These are phyloP conservation scores for Calocybe cyanea DNA, from an alignment of 768 basidiomycete genomes.

Conservation along the genomic window DNA sequence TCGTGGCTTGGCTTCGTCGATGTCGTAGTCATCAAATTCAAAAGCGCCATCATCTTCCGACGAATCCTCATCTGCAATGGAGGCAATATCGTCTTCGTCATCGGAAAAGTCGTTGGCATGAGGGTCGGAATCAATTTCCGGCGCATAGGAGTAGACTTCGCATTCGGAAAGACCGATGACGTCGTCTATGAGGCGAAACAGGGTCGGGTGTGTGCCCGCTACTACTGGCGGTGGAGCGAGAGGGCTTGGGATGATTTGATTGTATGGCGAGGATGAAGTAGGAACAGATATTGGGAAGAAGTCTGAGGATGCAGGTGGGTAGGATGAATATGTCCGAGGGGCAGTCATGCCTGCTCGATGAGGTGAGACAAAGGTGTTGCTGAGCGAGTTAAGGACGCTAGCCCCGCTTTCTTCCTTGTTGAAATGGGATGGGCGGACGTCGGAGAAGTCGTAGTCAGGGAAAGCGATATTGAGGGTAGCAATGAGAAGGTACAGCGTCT, in stretches of 20 bases:
- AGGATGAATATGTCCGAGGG: conserved; percentile 82
- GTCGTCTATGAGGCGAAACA: conserved; percentile 86
- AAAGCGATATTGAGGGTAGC: conserved; percentile 96
- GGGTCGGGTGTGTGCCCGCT: conserved; percentile 81
- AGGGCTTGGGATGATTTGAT: conserved; percentile 57
- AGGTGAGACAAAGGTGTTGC: conserved; percentile 76
- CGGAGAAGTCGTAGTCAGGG: conserved; percentile 96
- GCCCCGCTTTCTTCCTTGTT: conserved; percentile 78
- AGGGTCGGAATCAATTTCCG: conserved; percentile 92
- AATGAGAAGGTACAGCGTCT: conserved; percentile 94
- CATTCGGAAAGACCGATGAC: conserved; percentile 88
- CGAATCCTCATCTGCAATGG: conserved; percentile 61
- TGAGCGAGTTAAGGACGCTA: conserved; percentile 78
- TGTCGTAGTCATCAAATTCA: conserved; percentile 79
- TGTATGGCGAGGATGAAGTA: conserved; percentile 66
- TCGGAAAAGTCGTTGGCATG: conserved; percentile 81
- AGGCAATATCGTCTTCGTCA: conserved; percentile 72
- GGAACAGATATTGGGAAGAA: conserved; percentile 76
- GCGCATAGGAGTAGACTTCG: conserved; percentile 93
- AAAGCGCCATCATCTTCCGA: conserved; percentile 75
- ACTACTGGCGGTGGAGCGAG: conserved; percentile 68
- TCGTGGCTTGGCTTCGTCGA: conserved; percentile 50
- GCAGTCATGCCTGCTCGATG: conserved; percentile 62
- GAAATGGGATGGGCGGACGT: conserved; percentile 88
- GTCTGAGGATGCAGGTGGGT: conserved; percentile 68